Evolutionary conservation across 768 basidiomycete genomes (phyloP).

Genomic region (Hydnum rufescens): DNA sequence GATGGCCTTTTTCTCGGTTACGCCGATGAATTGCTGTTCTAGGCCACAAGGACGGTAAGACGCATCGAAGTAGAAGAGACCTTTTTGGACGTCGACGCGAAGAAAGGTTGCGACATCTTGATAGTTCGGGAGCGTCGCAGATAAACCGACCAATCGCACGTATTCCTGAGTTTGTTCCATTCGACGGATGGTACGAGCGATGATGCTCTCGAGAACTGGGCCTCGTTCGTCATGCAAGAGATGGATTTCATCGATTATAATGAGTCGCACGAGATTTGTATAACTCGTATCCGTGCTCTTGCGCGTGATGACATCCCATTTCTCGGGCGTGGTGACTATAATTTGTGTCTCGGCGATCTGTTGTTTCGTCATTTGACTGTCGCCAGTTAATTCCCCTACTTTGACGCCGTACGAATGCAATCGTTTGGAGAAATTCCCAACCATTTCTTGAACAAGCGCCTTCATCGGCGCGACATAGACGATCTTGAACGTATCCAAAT

Average conservation of each 20-base stretch:
- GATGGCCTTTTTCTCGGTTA: conserved; percentile 99
- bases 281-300: conserved; percentile 95
- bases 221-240: conserved; percentile 95
- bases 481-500: conserved; percentile 83
- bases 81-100: conserved; percentile 77
- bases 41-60: conserved; percentile 86
- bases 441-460: conserved; percentile 96
- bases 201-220: conserved; percentile 80
- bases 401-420: conserved; percentile 54
- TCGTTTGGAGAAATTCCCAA: conserved; percentile 75
- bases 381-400: conserved; percentile 91
- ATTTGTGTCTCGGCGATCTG: conserved; percentile 95
- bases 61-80: conserved; percentile 93
- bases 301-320: conserved; percentile 98
- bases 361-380: conserved; percentile 93
- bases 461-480: conserved; percentile 99
- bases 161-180: conserved; percentile 92
- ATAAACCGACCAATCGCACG: conserved; percentile 84
- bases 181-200: conserved; percentile 73
- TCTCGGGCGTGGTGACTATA: conserved; percentile 96
- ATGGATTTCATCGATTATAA: conserved; percentile 98
- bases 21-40: conserved; percentile 90
- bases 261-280: conserved; percentile 85
- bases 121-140: conserved; percentile 96
- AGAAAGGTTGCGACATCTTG: conserved; percentile 96